Percentiles rank a stretch among this genome's conserved stretches.
Evolutionary conservation across 2,329 filamentous ascomycete species (phyloP).

Genomic region (Pseudonectria foliicola): DNA sequence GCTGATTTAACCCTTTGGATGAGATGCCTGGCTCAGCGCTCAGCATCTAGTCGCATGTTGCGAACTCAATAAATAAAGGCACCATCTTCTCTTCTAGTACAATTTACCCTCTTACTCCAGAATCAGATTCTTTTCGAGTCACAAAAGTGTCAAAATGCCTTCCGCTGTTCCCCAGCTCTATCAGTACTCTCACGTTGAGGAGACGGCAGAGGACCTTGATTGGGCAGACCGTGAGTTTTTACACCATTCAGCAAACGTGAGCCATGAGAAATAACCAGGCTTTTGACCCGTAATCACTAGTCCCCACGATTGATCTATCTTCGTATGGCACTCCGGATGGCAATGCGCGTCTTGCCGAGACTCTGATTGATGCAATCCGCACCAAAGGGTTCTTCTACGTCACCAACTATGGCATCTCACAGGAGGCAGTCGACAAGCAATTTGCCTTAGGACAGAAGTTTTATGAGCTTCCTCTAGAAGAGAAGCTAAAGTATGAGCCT

Average conservation of each 20-base stretch:
- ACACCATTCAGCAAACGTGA: no score
- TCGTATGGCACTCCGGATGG: slow-evolving; percentile 26
- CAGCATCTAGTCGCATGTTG: no score
- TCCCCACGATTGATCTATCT: slow-evolving; percentile 27
- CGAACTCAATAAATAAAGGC: no score
- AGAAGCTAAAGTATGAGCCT: slow-evolving; percentile 50
- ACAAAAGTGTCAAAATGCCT: slow-evolving; percentile 26
- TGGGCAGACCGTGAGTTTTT: slow-evolving; percentile 28
- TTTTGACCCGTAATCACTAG: no score
- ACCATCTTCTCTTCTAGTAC: neutral
- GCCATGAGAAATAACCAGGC: slow-evolving; percentile 1
- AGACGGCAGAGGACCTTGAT: slow-evolving; percentile 30
- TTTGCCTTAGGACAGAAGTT: slow-evolving; percentile 54
- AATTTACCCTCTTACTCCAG: neutral
- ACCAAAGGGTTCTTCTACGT: slow-evolving; percentile 49
- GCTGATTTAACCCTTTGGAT: no score
- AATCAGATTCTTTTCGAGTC: no score
- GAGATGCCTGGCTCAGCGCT: no score
- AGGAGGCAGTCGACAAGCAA: slow-evolving; percentile 50
- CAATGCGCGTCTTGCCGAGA: slow-evolving; percentile 21
- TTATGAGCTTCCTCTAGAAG: slow-evolving; percentile 43
- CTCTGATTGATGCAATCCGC: slow-evolving; percentile 26
- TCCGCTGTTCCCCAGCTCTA: slow-evolving; percentile 24
- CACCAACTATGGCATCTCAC: slow-evolving; percentile 52
- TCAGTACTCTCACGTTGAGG: slow-evolving; percentile 29